Conservation (phyloP, 495 filamentous ascomycete genomes). For the Penicillium canescens region DNA sequence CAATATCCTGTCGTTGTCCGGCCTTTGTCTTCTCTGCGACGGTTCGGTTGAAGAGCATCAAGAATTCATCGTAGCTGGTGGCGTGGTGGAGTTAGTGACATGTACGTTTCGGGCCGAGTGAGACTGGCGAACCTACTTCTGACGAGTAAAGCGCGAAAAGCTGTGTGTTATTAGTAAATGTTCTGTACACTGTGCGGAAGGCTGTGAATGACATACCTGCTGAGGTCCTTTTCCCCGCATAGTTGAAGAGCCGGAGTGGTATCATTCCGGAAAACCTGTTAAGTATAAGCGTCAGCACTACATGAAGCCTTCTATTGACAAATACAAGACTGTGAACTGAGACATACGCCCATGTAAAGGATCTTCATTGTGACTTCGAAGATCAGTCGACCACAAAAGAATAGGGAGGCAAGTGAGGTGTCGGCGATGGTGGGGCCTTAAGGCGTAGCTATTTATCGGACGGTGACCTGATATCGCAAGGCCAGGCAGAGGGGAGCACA, state of each 20-base stretch:
- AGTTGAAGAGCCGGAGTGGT: conserved; percentile 78
- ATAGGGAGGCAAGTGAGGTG: conserved; percentile 6
- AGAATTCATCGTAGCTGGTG: conserved; percentile 54
- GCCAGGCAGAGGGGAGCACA: background rate
- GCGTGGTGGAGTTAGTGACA: conserved; percentile 5
- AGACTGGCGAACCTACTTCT: conserved; percentile 46
- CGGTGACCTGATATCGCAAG: background rate
- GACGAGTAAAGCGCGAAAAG: conserved; percentile 78
- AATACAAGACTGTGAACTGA: background rate
- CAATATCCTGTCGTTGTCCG: conserved; percentile 88
- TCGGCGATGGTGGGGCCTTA: background rate
- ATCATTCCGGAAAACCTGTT: conserved; percentile 79
- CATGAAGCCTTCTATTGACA: conserved; percentile 5
- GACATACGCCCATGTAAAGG: conserved; percentile 83
- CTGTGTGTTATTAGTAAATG: conserved; percentile 22
- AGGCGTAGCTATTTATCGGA: background rate
- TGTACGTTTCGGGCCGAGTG: background rate
- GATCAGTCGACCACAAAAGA: conserved; percentile 8
- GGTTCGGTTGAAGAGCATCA: conserved; percentile 55
- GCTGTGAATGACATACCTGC: conserved; percentile 32
- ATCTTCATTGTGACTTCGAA: conserved; percentile 75
- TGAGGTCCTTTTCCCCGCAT: conserved; percentile 76
- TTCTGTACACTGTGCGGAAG: background rate
- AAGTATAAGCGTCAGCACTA: conserved; percentile 7
- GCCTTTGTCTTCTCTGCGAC: conserved; percentile 80